These are phyloP conservation scores for Powellomyces hirtus DNA, from an alignment of 192 early-diverging fungal species.

Conservation along the genomic window DNA sequence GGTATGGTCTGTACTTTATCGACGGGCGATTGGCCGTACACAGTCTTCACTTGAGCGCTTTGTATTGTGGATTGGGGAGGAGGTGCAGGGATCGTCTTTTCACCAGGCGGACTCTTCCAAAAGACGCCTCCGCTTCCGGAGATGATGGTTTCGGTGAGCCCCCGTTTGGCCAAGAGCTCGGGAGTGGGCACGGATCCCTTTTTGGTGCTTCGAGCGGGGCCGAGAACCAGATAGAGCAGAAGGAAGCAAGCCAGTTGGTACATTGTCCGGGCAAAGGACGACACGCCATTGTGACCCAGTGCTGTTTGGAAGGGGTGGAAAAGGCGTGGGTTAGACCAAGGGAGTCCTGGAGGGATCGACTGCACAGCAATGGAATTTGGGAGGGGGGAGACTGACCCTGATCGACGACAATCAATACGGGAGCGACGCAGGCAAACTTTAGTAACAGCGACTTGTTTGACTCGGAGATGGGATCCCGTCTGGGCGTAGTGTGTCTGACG, in stretches of 20 bases:
- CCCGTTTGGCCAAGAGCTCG: background rate
- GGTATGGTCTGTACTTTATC: background rate
- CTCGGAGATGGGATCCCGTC: background rate
- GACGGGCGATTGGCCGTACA: background rate
- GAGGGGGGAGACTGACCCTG: background rate
- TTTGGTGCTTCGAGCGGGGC: background rate
- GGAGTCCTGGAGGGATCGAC: too few species aligned
- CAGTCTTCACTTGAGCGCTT: too few species aligned
- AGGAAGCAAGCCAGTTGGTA: constrained; percentile 1
- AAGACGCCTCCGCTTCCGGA: background rate
- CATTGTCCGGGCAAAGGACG: background rate
- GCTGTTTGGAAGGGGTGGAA: too few species aligned
- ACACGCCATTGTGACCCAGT: constrained; percentile 24
- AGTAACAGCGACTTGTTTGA: constrained; percentile 11
- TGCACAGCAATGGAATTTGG: too few species aligned
- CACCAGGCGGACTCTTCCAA: background rate
- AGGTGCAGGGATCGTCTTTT: background rate
- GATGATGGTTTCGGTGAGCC: background rate
- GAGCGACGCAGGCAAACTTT: constrained; percentile 1
- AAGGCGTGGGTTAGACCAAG: too few species aligned
- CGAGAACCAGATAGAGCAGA: background rate
- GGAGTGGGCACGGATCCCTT: background rate
- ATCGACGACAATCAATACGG: constrained; percentile 7
- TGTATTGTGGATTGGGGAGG: background rate
- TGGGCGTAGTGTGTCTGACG: background rate